Base-by-base conservation (phyloP, 371 early-diverging fungal species). In the Saksenaea oblongispora region DNA sequence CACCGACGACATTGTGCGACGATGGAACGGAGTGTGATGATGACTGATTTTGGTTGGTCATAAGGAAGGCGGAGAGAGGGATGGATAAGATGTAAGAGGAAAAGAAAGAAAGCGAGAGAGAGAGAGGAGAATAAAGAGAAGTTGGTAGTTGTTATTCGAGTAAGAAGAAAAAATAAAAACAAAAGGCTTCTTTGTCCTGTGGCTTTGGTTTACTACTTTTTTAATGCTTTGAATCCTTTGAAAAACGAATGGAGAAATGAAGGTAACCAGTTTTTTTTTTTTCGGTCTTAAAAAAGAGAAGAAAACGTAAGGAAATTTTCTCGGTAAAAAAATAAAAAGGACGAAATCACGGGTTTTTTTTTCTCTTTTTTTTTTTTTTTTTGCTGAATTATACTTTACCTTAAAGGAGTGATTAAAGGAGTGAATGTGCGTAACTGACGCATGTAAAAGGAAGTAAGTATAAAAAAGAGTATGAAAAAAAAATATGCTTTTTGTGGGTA, bases 1-100 rank as follows among this genome's bases (percentile, higher is more conserved):
- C 92, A 26, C 95, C 96, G 36, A 96, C 94, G 44, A 84, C 81
- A 61, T 82, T 84, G 59, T 66, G 64, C n/a, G 72, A 71, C 2
- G 57, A 76, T 35, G 68, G 60, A 58, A 56, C 41, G 39, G 54
- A 27, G 31, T 58, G 51, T 26, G 61, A 34, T 14, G 62, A 59
- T 74, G 78, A 59, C 41, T 63, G 63, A 42, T 44, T 56, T 28
- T 56, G 63, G 54, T 57, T 63, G 42, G 63, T 57, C 63, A 63
- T 63, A 22, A 5, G 10, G 51, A 22, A 47, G 22, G 18, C 22
- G 22, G 31, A 4, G 2, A 31, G 7, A 31, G 10, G 24, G 22
- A 18, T 47, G 51, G 3, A 10, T n/a, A 22, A 47, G 27, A 44
- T 44, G 44, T 1, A 47, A 47, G 22, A 22, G 51, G 51, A 47